Evolutionary conservation across 805 yeast genomes (phyloP).

Genomic region (Pichia sporocuriosa): DNA sequence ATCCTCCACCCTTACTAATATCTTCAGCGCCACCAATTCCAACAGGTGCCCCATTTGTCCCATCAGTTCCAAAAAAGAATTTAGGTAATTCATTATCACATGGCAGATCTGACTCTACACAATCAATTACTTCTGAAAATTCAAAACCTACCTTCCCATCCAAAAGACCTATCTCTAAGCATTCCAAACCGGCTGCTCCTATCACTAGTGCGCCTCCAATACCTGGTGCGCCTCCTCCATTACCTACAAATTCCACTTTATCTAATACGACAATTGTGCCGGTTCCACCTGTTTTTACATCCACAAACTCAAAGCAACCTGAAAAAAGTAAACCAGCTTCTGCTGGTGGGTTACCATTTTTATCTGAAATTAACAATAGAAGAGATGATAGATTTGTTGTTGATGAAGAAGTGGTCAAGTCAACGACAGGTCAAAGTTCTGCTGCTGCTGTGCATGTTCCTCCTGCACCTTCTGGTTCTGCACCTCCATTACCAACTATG

Average conservation of each 20-base stretch:
- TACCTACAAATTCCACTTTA: too few relatives aligned
- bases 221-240: constrained; percentile 13
- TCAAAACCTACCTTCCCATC: constrained; percentile 17
- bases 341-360: constrained; percentile 41
- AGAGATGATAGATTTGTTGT: constrained; percentile 42
- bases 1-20: neutral
- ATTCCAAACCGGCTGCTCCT: constrained; percentile 20
- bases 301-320: neutral
- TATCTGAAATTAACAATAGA: constrained; percentile 47
- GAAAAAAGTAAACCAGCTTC: neutral
- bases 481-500: constrained; percentile 11
- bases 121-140: constrained; percentile 13
- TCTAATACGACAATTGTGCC: too few relatives aligned
- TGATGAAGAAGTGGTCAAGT: constrained; percentile 25
- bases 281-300: neutral
- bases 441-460: neutral
- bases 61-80: constrained; percentile 14
- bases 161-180: too few relatives aligned
- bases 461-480: neutral
- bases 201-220: constrained; percentile 16
- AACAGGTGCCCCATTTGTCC: constrained; percentile 11
- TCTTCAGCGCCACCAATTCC: neutral
- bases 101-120: constrained; percentile 3
- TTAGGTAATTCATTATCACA: neutral
- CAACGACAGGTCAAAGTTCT: neutral